Evolutionary conservation across 139 green algal genomes (phyloP).

Genomic region (Edaphochlamys debaryana): DNA sequence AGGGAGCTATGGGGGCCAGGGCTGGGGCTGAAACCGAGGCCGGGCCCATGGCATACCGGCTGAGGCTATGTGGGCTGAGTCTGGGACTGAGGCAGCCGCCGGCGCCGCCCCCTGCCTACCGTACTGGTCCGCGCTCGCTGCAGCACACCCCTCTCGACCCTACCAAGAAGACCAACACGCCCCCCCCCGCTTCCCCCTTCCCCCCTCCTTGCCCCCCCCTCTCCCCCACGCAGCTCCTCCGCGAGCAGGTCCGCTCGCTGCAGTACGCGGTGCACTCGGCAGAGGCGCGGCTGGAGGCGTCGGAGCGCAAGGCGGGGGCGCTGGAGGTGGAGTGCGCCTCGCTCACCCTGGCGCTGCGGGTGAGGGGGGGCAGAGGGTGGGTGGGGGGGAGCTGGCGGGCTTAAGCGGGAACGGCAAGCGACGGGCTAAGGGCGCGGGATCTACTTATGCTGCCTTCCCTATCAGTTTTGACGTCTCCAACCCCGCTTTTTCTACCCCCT

Average conservation of each 20-base stretch:
- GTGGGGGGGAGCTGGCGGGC: not conserved
- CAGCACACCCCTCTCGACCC: too few species aligned
- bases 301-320: not conserved
- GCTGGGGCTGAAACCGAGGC: not conserved
- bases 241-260: slow-evolving; percentile 26
- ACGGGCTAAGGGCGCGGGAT: too few species aligned
- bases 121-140: too few species aligned
- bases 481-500: not conserved
- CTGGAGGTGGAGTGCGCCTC: slow-evolving; percentile 5
- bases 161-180: too few species aligned
- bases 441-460: too few species aligned
- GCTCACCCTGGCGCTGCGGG: slow-evolving; percentile 21
- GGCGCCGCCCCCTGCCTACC: too few species aligned
- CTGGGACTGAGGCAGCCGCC: too few species aligned
- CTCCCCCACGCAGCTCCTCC: slow-evolving; percentile 8
- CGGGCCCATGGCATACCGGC: too few species aligned
- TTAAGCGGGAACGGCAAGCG: too few species aligned
- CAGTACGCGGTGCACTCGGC: slow-evolving; percentile 29
- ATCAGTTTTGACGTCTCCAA: too few species aligned
- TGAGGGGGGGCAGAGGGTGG: not conserved
- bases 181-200: too few species aligned
- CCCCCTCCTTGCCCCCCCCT: not conserved
- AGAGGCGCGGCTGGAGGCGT: slow-evolving; percentile 10
- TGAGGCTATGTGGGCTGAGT: too few species aligned
- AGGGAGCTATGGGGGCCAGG: not conserved